Evolutionary conservation across 257 asterid genomes (phyloP).

Genomic region (Osmanthus fragrans): DNA sequence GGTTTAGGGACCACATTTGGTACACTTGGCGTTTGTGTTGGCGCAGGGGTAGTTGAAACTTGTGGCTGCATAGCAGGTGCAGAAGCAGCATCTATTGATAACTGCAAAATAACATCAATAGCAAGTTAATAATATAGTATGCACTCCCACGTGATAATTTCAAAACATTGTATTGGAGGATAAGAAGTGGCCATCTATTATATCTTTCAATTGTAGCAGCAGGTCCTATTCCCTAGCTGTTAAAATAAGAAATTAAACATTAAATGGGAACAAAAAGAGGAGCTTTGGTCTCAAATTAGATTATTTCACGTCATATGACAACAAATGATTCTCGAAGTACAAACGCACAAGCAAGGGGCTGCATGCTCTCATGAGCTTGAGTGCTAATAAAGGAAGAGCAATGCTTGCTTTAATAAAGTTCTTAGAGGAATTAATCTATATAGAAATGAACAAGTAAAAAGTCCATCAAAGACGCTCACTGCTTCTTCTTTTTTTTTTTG

Average conservation of each 20-base stretch:
- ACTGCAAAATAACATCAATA: slow-evolving; percentile 32
- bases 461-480: neutral
- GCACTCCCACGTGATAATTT: neutral
- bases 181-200: too few relatives aligned
- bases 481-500: neutral
- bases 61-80: slow-evolving; percentile 30
- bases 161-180: neutral
- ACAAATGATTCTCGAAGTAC: neutral
- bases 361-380: too few relatives aligned
- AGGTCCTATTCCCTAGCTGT: neutral
- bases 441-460: neutral
- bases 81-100: slow-evolving; percentile 40
- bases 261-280: neutral
- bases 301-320: neutral
- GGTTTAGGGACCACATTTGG: slow-evolving; percentile 39
- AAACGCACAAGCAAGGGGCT: neutral
- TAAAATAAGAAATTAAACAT: neutral
- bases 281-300: neutral
- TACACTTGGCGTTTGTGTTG: slow-evolving; percentile 27
- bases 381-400: neutral
- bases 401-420: neutral
- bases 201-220: neutral
- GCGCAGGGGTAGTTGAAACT: slow-evolving; percentile 22
- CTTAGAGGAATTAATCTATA: neutral
- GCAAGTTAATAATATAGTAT: neutral